Conservation (phyloP, 495 filamentous ascomycete genomes). For the Amorphotheca resinae region DNA sequence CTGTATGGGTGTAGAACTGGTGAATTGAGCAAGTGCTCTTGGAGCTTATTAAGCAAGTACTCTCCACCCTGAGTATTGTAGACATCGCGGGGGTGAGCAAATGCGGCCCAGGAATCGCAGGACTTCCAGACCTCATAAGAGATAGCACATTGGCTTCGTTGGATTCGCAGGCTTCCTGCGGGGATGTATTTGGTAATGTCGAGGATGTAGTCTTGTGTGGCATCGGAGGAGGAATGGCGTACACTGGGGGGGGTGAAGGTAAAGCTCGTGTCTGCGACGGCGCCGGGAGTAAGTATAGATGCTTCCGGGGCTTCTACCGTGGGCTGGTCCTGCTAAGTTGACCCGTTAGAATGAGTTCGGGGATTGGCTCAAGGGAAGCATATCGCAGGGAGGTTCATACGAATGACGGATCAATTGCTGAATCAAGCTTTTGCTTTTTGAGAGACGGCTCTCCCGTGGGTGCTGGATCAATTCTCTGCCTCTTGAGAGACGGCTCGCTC, state of each 20-base stretch:
- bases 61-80: background rate
- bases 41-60: conserved; percentile 14
- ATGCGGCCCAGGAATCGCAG: conserved; percentile 8
- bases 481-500: background rate
- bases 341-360: too few species aligned
- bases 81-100: conserved; percentile 10
- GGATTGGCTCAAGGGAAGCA: too few species aligned
- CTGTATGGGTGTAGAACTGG: conserved; percentile 18
- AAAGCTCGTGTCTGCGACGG: conserved; percentile 2
- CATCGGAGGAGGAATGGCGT: background rate
- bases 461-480: too few species aligned
- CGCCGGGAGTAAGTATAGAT: background rate
- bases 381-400: too few species aligned
- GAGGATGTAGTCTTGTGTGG: conserved; percentile 8
- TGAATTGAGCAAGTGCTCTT: conserved; percentile 23
- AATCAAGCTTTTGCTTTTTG: background rate
- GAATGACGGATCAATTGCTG: too few species aligned
- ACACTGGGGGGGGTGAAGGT: background rate
- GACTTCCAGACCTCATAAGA: conserved; percentile 6
- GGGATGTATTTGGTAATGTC: conserved; percentile 19
- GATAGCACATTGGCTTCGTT: conserved; percentile 2
- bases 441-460: too few species aligned
- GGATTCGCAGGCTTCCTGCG: conserved; percentile 13
- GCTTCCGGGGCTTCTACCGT: too few species aligned
- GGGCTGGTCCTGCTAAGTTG: too few species aligned